Evolutionary conservation across 805 yeast species (phyloP).

Genomic region (Pichia cabralensis): DNA sequence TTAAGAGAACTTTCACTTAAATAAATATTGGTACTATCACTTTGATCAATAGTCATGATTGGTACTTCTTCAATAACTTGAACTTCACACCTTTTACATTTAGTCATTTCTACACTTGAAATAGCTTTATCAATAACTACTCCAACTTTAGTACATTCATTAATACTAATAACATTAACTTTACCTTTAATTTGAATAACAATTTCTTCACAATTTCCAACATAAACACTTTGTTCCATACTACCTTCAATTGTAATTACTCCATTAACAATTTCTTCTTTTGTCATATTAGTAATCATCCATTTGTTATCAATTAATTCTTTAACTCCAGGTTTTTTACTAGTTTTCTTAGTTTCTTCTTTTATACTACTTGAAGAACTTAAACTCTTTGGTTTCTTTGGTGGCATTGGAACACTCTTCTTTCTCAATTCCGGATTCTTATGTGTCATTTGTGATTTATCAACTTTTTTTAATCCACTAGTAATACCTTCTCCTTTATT

Average conservation of each 20-base stretch:
- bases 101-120: slow-evolving; percentile 81
- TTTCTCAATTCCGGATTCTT: slow-evolving; percentile 77
- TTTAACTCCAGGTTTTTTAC: slow-evolving; percentile 40
- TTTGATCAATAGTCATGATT: slow-evolving; percentile 77
- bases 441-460: slow-evolving; percentile 88
- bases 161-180: slow-evolving; percentile 77
- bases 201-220: slow-evolving; percentile 66
- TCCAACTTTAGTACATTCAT: slow-evolving; percentile 62
- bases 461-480: slow-evolving; percentile 81
- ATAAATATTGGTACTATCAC: slow-evolving; percentile 78
- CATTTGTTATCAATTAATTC: slow-evolving; percentile 84
- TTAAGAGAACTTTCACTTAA: slow-evolving; percentile 17
- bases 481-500: slow-evolving; percentile 82
- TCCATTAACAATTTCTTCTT: slow-evolving; percentile 47
- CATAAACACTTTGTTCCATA: slow-evolving; percentile 80
- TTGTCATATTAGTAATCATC: slow-evolving; percentile 64
- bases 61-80: slow-evolving; percentile 82
- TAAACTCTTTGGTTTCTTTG: slow-evolving; percentile 70
- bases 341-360: background rate
- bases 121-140: slow-evolving; percentile 77
- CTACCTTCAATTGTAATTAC: slow-evolving; percentile 60
- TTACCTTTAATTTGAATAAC: slow-evolving; percentile 84
- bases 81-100: slow-evolving; percentile 68
- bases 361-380: slow-evolving; percentile 15
- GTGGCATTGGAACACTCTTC: slow-evolving; percentile 59